Percentiles rank a stretch among this genome's conserved stretches.
Conservation (phyloP, 164 flowering plant genomes). For the Paratinospora sagittata region DNA sequence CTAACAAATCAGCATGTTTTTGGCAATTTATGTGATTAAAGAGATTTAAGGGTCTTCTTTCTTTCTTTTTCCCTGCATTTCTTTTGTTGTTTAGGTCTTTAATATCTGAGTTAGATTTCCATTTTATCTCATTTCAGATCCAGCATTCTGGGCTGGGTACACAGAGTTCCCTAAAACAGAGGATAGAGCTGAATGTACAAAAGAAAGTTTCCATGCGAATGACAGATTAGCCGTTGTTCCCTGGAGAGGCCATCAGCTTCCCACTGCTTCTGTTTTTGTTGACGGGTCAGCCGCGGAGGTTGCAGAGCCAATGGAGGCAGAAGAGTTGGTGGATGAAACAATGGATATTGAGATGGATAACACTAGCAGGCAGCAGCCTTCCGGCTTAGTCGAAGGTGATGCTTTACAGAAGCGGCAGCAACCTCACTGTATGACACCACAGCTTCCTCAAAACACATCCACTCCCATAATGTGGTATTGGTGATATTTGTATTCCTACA, state of each 20-base stretch:
- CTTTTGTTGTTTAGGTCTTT: not conserved
- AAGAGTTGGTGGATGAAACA: constrained; percentile 25
- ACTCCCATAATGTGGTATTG: constrained; percentile 51
- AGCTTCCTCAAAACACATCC: constrained; percentile 35
- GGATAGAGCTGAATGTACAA: constrained; percentile 17
- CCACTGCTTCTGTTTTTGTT: constrained; percentile 3
- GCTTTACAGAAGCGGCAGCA: constrained; percentile 45
- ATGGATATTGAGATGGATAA: constrained; percentile 51
- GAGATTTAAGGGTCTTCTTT: not conserved
- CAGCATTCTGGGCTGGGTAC: constrained; percentile 24
- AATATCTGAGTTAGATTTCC: not conserved
- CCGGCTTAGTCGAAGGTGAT: constrained; percentile 12
- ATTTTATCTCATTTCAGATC: constrained; percentile 19
- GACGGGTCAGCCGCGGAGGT: not conserved
- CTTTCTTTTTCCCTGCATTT: not conserved
- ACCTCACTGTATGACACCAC: constrained; percentile 61
- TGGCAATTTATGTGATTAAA: too few species aligned
- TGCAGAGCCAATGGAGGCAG: constrained; percentile 48
- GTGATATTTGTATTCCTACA: constrained; percentile 6
- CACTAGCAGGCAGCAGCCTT: not conserved
- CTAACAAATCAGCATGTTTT: too few species aligned
- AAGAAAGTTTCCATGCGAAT: not conserved
- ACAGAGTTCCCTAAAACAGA: constrained; percentile 5
- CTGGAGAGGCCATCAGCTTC: constrained; percentile 42
- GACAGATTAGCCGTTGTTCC: constrained; percentile 53